Conservation (phyloP, 2,329 filamentous ascomycete species). For the Penicillium brasilianum region DNA sequence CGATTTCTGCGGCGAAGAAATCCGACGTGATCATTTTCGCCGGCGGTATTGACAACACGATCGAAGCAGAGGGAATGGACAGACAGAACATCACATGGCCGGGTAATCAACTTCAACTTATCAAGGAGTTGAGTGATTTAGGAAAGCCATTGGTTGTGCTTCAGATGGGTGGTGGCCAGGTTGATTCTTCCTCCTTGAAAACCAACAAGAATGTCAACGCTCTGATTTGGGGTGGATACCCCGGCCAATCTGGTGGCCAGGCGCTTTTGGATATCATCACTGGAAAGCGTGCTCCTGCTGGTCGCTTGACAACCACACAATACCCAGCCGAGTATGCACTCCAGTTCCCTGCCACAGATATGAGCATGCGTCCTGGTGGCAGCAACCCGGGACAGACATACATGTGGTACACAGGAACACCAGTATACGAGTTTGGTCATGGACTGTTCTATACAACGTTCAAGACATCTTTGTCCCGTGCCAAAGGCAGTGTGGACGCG, state of each 20-base stretch:
- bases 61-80: conserved; percentile 51
- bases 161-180: conserved; percentile 52
- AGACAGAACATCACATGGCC: conserved; percentile 50
- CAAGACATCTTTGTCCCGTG: conserved; percentile 20
- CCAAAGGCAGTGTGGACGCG: neutral
- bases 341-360: conserved; percentile 48
- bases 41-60: conserved; percentile 49
- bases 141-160: conserved; percentile 49
- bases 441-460: conserved; percentile 54
- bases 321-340: conserved; percentile 50
- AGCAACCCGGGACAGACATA: conserved; percentile 52
- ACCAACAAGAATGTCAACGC: conserved; percentile 47
- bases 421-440: conserved; percentile 51
- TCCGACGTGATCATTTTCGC: conserved; percentile 48
- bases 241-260: conserved; percentile 50
- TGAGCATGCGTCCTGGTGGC: conserved; percentile 47
- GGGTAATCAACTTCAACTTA: conserved; percentile 49
- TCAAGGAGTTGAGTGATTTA: conserved; percentile 42
- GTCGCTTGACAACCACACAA: conserved; percentile 47
- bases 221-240: conserved; percentile 52
- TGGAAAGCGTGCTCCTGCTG: conserved; percentile 48
- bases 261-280: conserved; percentile 51
- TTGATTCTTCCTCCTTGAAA: conserved; percentile 49
- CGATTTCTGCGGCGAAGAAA: conserved; percentile 41
- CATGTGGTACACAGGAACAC: conserved; percentile 49